phyloP scores from a whole-genome alignment of 2,329 filamentous ascomycete species.

The Sporothrix protearum region DNA sequence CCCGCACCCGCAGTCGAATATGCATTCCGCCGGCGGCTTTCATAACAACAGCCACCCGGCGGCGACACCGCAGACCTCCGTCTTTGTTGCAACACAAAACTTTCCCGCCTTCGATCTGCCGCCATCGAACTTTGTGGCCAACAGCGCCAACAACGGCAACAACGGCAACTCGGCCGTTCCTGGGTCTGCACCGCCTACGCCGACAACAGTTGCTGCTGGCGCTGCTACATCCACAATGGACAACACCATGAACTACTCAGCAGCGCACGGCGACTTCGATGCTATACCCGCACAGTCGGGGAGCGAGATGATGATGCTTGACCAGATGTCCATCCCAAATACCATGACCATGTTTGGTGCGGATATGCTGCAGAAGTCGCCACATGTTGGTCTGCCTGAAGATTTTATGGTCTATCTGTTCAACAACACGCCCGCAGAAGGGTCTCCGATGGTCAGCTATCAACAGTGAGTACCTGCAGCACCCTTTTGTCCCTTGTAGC shows the following conservation, averaged over 20 bases:
- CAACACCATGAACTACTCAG: conserved; percentile 35
- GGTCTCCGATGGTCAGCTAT: conserved; percentile 51
- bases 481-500: neutral
- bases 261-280: conserved; percentile 47
- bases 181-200: neutral
- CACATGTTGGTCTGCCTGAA: conserved; percentile 77
- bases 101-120: conserved; percentile 62
- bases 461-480: conserved; percentile 43
- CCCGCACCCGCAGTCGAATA: conserved; percentile 38
- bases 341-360: conserved; percentile 84
- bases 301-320: conserved; percentile 57
- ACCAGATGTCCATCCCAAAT: conserved; percentile 60
- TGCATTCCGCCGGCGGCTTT: conserved; percentile 36
- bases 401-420: conserved; percentile 85
- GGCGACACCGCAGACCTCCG: conserved; percentile 45
- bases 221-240: neutral
- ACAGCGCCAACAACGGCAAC: neutral
- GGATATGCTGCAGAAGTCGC: conserved; percentile 76
- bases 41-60: conserved; percentile 43
- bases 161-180: neutral
- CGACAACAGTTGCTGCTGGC: neutral
- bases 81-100: conserved; percentile 58
- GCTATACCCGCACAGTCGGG: conserved; percentile 42
- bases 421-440: conserved; percentile 57
- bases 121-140: conserved; percentile 51